These are phyloP conservation scores for Aspergillus clavatus DNA, from an alignment of 2,329 filamentous ascomycete species.

Conservation along the genomic window DNA sequence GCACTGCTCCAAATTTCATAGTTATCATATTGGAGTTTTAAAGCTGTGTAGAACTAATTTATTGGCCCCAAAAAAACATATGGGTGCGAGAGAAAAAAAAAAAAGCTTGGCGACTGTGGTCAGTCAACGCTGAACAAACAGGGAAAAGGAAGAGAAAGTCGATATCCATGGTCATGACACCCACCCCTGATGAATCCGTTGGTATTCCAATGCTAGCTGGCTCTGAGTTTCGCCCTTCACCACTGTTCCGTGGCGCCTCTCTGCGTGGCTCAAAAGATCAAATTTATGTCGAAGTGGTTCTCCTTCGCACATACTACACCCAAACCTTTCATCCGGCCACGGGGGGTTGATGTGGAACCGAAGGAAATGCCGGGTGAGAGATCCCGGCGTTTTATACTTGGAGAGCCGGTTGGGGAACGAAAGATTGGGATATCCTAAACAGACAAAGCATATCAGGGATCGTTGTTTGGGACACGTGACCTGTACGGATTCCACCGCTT, in stretches of 20 bases:
- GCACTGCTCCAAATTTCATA: too few relatives aligned
- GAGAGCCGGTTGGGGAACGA: constrained; percentile 1
- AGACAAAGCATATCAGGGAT: constrained; percentile 15
- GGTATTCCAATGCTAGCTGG: too few relatives aligned
- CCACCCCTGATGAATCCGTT: too few relatives aligned
- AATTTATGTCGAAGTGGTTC: constrained; percentile 11
- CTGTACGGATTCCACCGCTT: constrained; percentile 14
- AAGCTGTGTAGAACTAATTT: too few relatives aligned
- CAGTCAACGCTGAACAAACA: too few relatives aligned
- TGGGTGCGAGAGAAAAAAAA: too few relatives aligned
- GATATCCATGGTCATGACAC: too few relatives aligned
- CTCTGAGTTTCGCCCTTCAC: constrained; percentile 11
- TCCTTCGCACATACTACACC: constrained; percentile 15
- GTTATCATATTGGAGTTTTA: too few relatives aligned
- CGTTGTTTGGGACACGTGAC: constrained; percentile 9
- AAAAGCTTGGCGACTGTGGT: too few relatives aligned
- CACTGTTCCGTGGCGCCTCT: constrained; percentile 12
- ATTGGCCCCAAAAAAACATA: too few relatives aligned
- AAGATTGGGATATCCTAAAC: constrained; percentile 7
- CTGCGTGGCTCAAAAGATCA: constrained; percentile 17
- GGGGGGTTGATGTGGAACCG: constrained; percentile 15
- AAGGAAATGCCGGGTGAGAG: constrained; percentile 17
- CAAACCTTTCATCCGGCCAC: constrained; percentile 12
- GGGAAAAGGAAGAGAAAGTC: too few relatives aligned
- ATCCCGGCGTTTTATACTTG: constrained; percentile 11